A percentile compares a stretch with the other conserved stretches of the same genome.
phyloP scores from a whole-genome alignment of 441 rosid genomes.

The Melianthus villosus region DNA sequence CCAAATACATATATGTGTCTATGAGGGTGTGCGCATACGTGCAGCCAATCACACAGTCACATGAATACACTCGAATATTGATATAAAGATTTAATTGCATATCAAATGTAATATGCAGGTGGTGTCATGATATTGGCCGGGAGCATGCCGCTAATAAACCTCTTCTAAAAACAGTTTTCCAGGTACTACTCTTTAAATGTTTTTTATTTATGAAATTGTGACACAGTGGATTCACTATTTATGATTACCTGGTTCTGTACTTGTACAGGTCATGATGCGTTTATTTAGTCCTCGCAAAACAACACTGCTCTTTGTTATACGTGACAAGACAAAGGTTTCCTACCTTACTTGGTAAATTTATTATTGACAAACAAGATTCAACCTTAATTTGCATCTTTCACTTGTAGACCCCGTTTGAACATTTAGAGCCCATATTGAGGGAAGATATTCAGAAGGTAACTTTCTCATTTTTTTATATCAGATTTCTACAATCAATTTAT shows the following conservation, averaged over 20 bases:
- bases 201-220: slow-evolving; percentile 2
- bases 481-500: slow-evolving; percentile 3
- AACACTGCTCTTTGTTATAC: slow-evolving; percentile 77
- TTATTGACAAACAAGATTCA: no score
- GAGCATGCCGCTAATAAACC: slow-evolving; percentile 93
- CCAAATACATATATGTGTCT: no score
- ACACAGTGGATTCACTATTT: slow-evolving; percentile 6
- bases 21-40: no score
- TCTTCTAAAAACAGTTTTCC: slow-evolving; percentile 73
- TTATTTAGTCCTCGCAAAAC: slow-evolving; percentile 86
- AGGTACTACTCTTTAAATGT: slow-evolving; percentile 24
- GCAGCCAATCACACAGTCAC: no score
- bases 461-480: slow-evolving; percentile 7
- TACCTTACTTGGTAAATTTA: slow-evolving; percentile 9
- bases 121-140: slow-evolving; percentile 96
- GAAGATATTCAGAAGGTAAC: slow-evolving; percentile 89
- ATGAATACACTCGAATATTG: no score
- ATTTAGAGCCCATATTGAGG: slow-evolving; percentile 55
- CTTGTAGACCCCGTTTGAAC: slow-evolving; percentile 61
- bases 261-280: slow-evolving; percentile 68
- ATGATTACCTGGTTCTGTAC: slow-evolving; percentile 8
- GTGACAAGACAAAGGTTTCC: slow-evolving; percentile 85
- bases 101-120: slow-evolving; percentile 33
- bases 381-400: no score
- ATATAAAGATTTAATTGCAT: no score